These are phyloP conservation scores for Apiospora sp. DNA, from an alignment of 2,329 filamentous ascomycete species.

Conservation along the genomic window DNA sequence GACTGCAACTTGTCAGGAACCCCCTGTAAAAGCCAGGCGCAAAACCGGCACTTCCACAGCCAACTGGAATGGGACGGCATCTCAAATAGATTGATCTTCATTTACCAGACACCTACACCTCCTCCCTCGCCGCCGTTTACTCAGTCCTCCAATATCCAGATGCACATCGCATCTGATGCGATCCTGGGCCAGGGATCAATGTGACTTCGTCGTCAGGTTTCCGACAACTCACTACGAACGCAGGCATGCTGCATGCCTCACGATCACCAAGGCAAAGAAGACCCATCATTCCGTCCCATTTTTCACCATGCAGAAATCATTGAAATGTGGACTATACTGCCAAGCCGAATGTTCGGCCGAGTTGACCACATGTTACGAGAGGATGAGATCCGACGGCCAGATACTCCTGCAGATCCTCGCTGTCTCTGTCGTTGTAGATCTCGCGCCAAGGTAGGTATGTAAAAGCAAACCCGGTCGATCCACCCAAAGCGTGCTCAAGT, in stretches of 20 bases:
- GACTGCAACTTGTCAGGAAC: slow-evolving; percentile 1
- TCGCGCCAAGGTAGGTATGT: background rate
- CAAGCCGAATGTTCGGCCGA: background rate
- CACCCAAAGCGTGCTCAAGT: background rate
- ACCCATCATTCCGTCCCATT: background rate
- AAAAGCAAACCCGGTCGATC: background rate
- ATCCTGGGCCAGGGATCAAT: background rate
- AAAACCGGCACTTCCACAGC: slow-evolving; percentile 2
- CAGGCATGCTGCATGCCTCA: background rate
- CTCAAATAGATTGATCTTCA: slow-evolving; percentile 20
- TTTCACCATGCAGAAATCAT: background rate
- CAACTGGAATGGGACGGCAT: slow-evolving; percentile 9
- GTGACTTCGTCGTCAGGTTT: too few relatives aligned
- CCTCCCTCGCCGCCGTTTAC: background rate
- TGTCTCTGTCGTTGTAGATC: background rate
- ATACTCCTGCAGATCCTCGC: slow-evolving; percentile 10
- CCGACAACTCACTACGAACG: too few relatives aligned
- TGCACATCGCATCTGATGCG: background rate
- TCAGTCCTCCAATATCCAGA: background rate
- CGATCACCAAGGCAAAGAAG: background rate
- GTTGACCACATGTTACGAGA: background rate
- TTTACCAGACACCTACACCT: background rate
- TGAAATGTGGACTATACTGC: background rate
- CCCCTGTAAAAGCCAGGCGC: background rate
- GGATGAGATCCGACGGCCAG: background rate